Evolutionary conservation across 176 grass and related monocot genomes (phyloP).

Genomic region (Triticum dicoccoides): DNA sequence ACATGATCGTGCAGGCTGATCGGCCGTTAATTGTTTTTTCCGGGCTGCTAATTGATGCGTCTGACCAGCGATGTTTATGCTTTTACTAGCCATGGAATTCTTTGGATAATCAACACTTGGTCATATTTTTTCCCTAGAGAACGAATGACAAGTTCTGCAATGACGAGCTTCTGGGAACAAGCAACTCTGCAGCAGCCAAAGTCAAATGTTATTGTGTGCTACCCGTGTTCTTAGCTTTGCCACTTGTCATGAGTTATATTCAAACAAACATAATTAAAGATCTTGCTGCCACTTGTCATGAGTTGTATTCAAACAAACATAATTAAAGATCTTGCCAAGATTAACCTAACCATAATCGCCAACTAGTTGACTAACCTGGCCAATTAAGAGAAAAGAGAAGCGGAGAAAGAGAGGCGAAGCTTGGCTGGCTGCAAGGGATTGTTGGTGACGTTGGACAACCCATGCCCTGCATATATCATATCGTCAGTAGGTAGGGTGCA

Average conservation of each 20-base stretch:
- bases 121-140: background rate
- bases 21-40: too few species aligned
- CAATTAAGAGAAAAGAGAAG: background rate
- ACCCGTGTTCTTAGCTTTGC: too few species aligned
- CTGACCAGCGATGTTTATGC: constrained; percentile 1
- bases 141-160: background rate
- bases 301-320: too few species aligned
- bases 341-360: too few species aligned
- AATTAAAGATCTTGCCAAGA: too few species aligned
- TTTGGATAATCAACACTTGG: background rate
- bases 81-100: background rate
- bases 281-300: too few species aligned
- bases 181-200: background rate
- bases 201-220: constrained; percentile 24
- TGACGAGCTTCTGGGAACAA: background rate
- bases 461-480: background rate
- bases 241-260: too few species aligned
- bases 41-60: background rate
- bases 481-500: background rate
- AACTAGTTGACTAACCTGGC: background rate
- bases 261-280: too few species aligned
- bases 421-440: background rate
- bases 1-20: too few species aligned
- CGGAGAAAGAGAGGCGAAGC: background rate
- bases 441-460: background rate